Conservation (phyloP, 108 stramenopile species). For the Fragilariopsis cylindrus region DNA sequence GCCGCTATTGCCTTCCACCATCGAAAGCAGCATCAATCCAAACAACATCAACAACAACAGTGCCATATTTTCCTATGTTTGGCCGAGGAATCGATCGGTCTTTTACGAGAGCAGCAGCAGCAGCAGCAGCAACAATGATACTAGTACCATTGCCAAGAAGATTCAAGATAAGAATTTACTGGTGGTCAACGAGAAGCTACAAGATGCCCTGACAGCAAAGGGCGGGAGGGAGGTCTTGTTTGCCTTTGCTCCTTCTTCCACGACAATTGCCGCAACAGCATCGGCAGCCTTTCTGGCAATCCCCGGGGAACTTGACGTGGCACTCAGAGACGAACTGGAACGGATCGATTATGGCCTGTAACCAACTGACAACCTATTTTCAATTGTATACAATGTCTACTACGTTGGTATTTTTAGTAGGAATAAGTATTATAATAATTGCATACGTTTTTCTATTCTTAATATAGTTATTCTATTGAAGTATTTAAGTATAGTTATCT, state of each 20-base stretch:
- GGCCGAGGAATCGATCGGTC: constrained; percentile 18
- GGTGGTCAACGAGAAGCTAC: background rate
- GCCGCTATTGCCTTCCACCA: constrained; percentile 17
- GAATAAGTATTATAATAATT: too few relatives aligned
- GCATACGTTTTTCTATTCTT: too few relatives aligned
- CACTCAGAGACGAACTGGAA: constrained; percentile 11
- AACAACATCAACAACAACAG: background rate
- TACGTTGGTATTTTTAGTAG: too few relatives aligned
- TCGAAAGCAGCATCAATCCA: background rate
- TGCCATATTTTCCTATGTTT: constrained; percentile 25
- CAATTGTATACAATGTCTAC: too few relatives aligned
- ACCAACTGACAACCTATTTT: too few relatives aligned
- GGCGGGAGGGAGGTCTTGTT: constrained; percentile 30
- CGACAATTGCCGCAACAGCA: background rate
- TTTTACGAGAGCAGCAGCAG: constrained; percentile 14
- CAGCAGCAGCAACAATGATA: background rate
- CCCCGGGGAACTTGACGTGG: background rate
- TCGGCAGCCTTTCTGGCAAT: constrained; percentile 15
- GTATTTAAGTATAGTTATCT: too few relatives aligned
- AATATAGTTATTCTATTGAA: too few relatives aligned
- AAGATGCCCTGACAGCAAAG: background rate
- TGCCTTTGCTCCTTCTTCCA: background rate
- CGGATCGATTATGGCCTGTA: constrained; percentile 14
- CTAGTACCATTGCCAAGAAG: background rate
- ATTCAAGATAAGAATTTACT: background rate